Evolutionary conservation across 2,329 filamentous ascomycete species (phyloP).

Genomic region (Ophiostoma himal-ulmi): DNA sequence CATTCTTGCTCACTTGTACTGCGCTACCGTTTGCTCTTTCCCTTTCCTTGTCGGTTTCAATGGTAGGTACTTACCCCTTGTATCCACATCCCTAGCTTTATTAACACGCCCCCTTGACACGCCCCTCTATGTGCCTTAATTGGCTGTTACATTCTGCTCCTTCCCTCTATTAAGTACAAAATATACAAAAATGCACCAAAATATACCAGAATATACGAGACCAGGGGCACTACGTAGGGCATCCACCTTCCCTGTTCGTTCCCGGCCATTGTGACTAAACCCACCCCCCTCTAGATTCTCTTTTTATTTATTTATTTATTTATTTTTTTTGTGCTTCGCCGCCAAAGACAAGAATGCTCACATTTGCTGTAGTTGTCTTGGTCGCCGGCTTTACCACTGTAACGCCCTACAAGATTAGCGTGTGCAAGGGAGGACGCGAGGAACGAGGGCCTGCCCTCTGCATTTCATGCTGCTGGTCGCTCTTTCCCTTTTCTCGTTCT

Average conservation of each 20-base stretch:
- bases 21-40: slow-evolving; percentile 3
- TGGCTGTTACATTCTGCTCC: not conserved
- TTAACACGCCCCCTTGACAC: slow-evolving; percentile 1
- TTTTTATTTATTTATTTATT: too few species aligned
- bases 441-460: not conserved
- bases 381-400: not conserved
- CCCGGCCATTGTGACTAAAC: not conserved
- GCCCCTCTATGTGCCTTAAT: not conserved
- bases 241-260: not conserved
- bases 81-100: not conserved
- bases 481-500: slow-evolving; percentile 9
- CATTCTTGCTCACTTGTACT: not conserved
- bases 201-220: not conserved
- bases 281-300: not conserved
- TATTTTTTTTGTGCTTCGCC: too few species aligned
- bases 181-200: too few species aligned
- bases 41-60: slow-evolving; percentile 6
- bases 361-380: not conserved
- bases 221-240: slow-evolving; percentile 3
- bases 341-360: not conserved
- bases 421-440: not conserved
- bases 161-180: not conserved
- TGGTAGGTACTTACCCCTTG: slow-evolving; percentile 8
- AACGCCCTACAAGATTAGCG: not conserved
- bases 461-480: slow-evolving; percentile 7